Percentiles rank a stretch among this genome's conserved stretches.
Conservation (phyloP, 306 rosid species). For the Cicer pinnatifidum region DNA sequence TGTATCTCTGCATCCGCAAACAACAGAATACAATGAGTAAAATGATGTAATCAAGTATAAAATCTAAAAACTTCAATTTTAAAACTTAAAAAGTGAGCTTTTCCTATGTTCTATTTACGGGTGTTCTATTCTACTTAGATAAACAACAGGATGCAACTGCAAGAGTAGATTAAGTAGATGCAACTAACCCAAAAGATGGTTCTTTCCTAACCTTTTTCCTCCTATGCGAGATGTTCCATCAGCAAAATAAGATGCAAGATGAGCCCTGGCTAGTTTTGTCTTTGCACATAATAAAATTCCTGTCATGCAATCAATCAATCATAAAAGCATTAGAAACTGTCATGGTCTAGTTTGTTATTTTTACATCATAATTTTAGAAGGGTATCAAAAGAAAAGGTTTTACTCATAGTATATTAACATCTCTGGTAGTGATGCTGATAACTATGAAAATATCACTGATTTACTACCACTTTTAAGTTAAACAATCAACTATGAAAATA, state of each 20-base stretch:
- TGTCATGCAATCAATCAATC: slow-evolving; percentile 40
- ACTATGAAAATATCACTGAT: slow-evolving; percentile 10
- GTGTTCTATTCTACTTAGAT: slow-evolving; percentile 2
- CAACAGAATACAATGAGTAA: slow-evolving; percentile 28
- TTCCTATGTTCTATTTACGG: neutral
- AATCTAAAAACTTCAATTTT: slow-evolving; percentile 28
- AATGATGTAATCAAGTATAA: slow-evolving; percentile 14
- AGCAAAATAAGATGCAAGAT: slow-evolving; percentile 84
- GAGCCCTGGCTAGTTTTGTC: slow-evolving; percentile 72
- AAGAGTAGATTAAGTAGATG: slow-evolving; percentile 11
- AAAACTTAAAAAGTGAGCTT: neutral
- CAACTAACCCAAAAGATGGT: slow-evolving; percentile 22
- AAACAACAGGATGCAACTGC: neutral
- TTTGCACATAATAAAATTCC: slow-evolving; percentile 92
- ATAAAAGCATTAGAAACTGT: slow-evolving; percentile 32
- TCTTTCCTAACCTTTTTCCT: slow-evolving; percentile 62
- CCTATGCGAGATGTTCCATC: slow-evolving; percentile 72
- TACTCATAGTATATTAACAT: neutral
- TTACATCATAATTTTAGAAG: slow-evolving; percentile 22
- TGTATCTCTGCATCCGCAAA: slow-evolving; percentile 53
- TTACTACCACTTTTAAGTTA: slow-evolving; percentile 26
- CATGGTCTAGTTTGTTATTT: slow-evolving; percentile 12
- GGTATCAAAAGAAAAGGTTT: slow-evolving; percentile 26
- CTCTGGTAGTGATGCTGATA: slow-evolving; percentile 8
- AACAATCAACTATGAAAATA: slow-evolving; percentile 16